Evolutionary conservation across 2,329 filamentous ascomycete species (phyloP).

Genomic region (Alternaria longipes): DNA sequence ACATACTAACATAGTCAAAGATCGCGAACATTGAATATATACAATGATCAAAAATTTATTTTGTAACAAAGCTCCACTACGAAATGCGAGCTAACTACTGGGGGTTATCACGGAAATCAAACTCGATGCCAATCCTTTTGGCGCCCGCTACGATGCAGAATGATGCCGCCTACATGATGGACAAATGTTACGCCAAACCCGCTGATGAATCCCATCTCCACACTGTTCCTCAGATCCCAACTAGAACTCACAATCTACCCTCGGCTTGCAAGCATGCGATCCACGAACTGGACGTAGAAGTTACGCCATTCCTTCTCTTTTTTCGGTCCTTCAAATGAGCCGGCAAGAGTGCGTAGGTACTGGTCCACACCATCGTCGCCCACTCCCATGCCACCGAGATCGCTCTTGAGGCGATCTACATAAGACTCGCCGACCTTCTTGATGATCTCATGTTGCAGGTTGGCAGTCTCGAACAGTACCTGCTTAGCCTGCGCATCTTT

Average conservation of each 20-base stretch:
- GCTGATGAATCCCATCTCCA: slow-evolving; percentile 13
- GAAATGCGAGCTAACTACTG: slow-evolving; percentile 6
- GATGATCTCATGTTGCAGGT: slow-evolving; percentile 88
- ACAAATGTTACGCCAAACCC: slow-evolving; percentile 19
- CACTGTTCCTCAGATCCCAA: slow-evolving; percentile 9
- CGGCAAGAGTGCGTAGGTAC: slow-evolving; percentile 64
- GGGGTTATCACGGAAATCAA: slow-evolving; percentile 32
- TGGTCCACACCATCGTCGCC: slow-evolving; percentile 70
- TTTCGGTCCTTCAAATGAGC: slow-evolving; percentile 45
- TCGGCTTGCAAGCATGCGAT: slow-evolving; percentile 36
- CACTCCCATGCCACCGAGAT: slow-evolving; percentile 72
- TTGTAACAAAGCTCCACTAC: slow-evolving; percentile 2
- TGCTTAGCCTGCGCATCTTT: slow-evolving; percentile 89
- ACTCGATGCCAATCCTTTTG: slow-evolving; percentile 22
- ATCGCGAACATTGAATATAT: background rate
- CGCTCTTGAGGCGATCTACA: slow-evolving; percentile 71
- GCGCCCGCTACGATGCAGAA: slow-evolving; percentile 33
- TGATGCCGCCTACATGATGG: slow-evolving; percentile 13
- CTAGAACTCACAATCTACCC: slow-evolving; percentile 19
- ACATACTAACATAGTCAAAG: background rate
- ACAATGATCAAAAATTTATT: background rate
- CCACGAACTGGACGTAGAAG: slow-evolving; percentile 57
- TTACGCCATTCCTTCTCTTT: slow-evolving; percentile 57
- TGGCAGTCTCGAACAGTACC: slow-evolving; percentile 87
- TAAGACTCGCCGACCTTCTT: slow-evolving; percentile 87